Evolutionary conservation across 106 monocot genomes (phyloP).

Genomic region (Allium sativum): DNA sequence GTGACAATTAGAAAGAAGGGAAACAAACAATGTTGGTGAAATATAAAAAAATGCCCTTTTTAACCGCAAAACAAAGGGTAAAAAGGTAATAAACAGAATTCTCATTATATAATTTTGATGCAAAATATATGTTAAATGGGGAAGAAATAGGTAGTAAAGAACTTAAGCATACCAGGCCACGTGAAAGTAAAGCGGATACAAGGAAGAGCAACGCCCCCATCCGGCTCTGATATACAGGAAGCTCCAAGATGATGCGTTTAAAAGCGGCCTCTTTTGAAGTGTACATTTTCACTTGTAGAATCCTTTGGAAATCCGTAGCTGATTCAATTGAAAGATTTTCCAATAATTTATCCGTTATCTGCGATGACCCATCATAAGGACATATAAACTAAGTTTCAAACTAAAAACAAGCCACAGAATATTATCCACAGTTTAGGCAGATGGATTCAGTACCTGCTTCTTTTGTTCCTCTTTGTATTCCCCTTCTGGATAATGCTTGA

Average conservation of each 20-base stretch:
- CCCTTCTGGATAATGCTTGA: slow-evolving; percentile 15
- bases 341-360: slow-evolving; percentile 48
- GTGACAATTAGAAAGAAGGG: too few relatives aligned
- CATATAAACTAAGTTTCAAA: neutral
- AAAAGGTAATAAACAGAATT: too few relatives aligned
- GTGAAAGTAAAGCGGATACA: slow-evolving; percentile 84
- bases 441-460: slow-evolving; percentile 38
- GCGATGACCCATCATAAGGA: slow-evolving; percentile 7
- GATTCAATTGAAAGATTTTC: slow-evolving; percentile 72
- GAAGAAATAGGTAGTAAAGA: neutral
- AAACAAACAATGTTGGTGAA: too few relatives aligned
- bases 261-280: slow-evolving; percentile 37
- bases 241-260: slow-evolving; percentile 30
- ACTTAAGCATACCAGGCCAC: slow-evolving; percentile 60
- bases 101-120: too few relatives aligned
- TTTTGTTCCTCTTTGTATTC: slow-evolving; percentile 22
- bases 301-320: slow-evolving; percentile 75
- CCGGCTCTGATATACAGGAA: slow-evolving; percentile 71
- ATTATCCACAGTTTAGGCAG: neutral
- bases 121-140: too few relatives aligned
- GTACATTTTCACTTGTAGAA: slow-evolving; percentile 56
- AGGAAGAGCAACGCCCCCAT: slow-evolving; percentile 87
- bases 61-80: too few relatives aligned
- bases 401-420: neutral
- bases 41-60: too few relatives aligned